Evolutionary conservation across 192 early-diverging fungal species (phyloP), one percentile per base, ranked within the genome.

Genomic region (Funneliformis geosporum): DNA sequence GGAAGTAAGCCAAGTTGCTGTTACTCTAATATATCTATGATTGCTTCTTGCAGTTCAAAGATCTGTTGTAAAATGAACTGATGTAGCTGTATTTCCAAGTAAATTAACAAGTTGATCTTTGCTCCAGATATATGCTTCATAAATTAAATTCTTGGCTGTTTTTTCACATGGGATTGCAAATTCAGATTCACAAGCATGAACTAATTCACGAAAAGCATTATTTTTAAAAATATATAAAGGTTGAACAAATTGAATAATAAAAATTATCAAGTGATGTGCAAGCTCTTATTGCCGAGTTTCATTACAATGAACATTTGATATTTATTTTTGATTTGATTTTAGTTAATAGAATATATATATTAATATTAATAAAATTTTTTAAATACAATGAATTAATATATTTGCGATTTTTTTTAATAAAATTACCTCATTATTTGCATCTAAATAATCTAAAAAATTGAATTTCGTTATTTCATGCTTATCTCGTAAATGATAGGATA

Each of bases 351-450:
- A 43, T 5, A 43, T 43, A 5, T 5, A 43, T 5, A 43, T n/a
- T n/a, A n/a, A n/a, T n/a, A n/a, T n/a, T n/a, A n/a, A n/a, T n/a
- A n/a, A n/a, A n/a, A n/a, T n/a, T n/a, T n/a, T n/a, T n/a, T n/a
- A n/a, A n/a, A n/a, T n/a, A n/a, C 8, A 43, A 5, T 43, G 2
- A 5, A 5, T 5, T 2, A 5, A 43, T 43, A n/a, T n/a, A 23
- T 61, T 7, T 61, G 25, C 16, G 5, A 61, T 9, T 43, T 8
- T 18, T n/a, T n/a, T n/a, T n/a, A n/a, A n/a, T n/a, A n/a, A n/a
- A n/a, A n/a, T n/a, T n/a, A 61, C 25, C 60, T 61, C 66, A 68
- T 68, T 33, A 68, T 14, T 16, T 68, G 21, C 39, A 68, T 68
- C 66, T 18, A 68, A 39, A 62, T n/a, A n/a, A n/a, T n/a, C n/a